Evolutionary conservation across 2,329 filamentous ascomycete genomes (phyloP).

Genomic region (Ophiognomonia clavigignenti-juglandacearum): DNA sequence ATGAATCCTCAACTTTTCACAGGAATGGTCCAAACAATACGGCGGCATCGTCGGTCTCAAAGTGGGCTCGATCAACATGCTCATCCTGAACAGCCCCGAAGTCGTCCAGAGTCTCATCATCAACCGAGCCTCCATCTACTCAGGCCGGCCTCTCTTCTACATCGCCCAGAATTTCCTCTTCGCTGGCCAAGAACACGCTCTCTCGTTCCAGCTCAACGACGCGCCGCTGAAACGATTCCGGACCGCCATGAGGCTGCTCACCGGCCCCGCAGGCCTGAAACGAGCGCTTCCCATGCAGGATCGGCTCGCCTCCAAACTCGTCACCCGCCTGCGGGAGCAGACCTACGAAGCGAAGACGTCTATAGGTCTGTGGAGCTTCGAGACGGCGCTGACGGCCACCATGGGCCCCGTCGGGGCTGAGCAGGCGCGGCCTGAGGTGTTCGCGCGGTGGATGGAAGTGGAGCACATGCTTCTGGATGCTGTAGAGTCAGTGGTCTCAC

Average conservation of each 20-base stretch:
- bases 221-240: neutral
- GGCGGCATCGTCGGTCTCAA: neutral
- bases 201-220: conserved; percentile 4
- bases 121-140: conserved; percentile 3
- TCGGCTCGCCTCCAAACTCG: neutral
- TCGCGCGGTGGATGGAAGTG: neutral
- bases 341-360: neutral
- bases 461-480: neutral
- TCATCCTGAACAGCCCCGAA: neutral
- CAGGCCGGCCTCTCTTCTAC: conserved; percentile 1
- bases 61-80: neutral
- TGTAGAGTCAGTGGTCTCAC: conserved; percentile 1
- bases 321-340: neutral
- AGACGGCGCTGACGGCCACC: neutral
- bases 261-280: neutral
- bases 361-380: neutral
- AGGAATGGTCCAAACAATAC: conserved; percentile 9
- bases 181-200: neutral
- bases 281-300: conserved; percentile 1
- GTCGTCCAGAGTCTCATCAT: conserved; percentile 1
- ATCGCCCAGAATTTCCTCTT: neutral
- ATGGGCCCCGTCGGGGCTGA: conserved; percentile 2
- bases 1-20: neutral
- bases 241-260: neutral
- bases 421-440: neutral